A percentile compares a stretch with the other conserved stretches of the same genome.
Conservation (phyloP, 2,329 filamentous ascomycete species). For the Aspergillus eucalypticola region DNA sequence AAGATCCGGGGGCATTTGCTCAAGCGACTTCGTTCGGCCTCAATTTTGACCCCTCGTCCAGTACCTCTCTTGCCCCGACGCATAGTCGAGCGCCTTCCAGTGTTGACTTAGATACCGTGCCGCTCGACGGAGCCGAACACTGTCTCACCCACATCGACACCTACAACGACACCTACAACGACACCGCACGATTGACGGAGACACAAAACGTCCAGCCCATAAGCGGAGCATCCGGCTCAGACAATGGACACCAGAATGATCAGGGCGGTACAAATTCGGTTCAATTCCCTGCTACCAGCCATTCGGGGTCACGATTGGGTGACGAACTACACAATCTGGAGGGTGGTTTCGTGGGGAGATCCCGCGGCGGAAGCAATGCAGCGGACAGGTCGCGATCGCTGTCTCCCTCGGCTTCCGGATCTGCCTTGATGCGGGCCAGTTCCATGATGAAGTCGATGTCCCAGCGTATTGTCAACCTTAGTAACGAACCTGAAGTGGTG, state of each 20-base stretch:
- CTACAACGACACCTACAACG: conserved; percentile 53
- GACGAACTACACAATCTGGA: conserved; percentile 64
- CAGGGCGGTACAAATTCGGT: conserved; percentile 57
- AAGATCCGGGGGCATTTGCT: conserved; percentile 43
- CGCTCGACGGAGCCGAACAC: conserved; percentile 47
- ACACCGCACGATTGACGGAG: conserved; percentile 62
- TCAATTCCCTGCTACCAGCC: conserved; percentile 49
- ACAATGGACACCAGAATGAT: conserved; percentile 47
- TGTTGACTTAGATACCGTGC: conserved; percentile 30
- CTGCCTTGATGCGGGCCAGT: conserved; percentile 66
- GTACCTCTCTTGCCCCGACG: conserved; percentile 19
- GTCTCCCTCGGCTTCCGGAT: conserved; percentile 62
- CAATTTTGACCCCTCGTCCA: conserved; percentile 36
- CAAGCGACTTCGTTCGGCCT: conserved; percentile 47
- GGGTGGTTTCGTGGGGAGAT: conserved; percentile 53
- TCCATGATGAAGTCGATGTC: conserved; percentile 86
- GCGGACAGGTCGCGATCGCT: conserved; percentile 54
- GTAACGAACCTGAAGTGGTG: conserved; percentile 82
- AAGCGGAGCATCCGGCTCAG: conserved; percentile 49
- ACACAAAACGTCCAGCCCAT: conserved; percentile 58
- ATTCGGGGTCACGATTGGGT: conserved; percentile 54
- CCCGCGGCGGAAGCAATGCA: conserved; percentile 57
- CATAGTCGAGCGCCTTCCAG: conserved; percentile 29
- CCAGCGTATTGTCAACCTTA: conserved; percentile 95
- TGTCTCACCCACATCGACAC: conserved; percentile 57